A percentile compares a stretch with the other conserved stretches of the same genome.
Evolutionary conservation across 1,284 basidiomycete genomes (phyloP).

Genomic region (Hemileia vastatrix): DNA sequence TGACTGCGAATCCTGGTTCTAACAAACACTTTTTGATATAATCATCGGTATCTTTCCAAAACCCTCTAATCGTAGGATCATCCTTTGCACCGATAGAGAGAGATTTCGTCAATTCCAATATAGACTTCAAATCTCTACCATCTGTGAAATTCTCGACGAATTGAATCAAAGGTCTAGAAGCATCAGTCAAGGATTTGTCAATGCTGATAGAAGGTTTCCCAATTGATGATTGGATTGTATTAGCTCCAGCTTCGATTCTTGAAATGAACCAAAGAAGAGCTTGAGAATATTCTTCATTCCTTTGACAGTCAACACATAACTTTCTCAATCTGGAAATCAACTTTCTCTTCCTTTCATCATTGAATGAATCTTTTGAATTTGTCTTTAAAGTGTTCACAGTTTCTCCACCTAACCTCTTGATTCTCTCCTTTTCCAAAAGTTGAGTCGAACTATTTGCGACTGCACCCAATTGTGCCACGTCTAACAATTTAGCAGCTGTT

Average conservation of each 20-base stretch:
- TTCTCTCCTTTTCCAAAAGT: neutral
- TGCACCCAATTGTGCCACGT: conserved; percentile 22
- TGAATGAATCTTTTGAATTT: too few species aligned
- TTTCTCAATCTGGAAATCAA: too few species aligned
- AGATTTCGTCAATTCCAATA: conserved; percentile 6
- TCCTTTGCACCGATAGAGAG: conserved; percentile 18
- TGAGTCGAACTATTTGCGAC: conserved; percentile 8
- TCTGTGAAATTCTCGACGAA: conserved; percentile 24
- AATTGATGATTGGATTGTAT: neutral
- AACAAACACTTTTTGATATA: conserved; percentile 15
- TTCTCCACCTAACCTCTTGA: neutral
- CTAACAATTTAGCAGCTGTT: conserved; percentile 12
- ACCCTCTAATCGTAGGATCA: conserved; percentile 3
- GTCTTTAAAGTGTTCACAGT: neutral
- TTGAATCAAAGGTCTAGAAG: conserved; percentile 8
- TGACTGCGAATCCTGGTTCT: conserved; percentile 21
- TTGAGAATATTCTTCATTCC: too few species aligned
- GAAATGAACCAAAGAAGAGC: too few species aligned
- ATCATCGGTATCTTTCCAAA: conserved; percentile 18
- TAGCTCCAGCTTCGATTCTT: conserved; percentile 1
- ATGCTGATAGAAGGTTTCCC: conserved; percentile 9
- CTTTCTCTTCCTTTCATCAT: too few species aligned
- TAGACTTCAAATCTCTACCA: conserved; percentile 1
- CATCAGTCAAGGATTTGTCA: conserved; percentile 1
- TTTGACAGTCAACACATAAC: too few species aligned